Evolutionary conservation across 768 basidiomycete genomes (phyloP).

Genomic region (Termitomyces sp.): DNA sequence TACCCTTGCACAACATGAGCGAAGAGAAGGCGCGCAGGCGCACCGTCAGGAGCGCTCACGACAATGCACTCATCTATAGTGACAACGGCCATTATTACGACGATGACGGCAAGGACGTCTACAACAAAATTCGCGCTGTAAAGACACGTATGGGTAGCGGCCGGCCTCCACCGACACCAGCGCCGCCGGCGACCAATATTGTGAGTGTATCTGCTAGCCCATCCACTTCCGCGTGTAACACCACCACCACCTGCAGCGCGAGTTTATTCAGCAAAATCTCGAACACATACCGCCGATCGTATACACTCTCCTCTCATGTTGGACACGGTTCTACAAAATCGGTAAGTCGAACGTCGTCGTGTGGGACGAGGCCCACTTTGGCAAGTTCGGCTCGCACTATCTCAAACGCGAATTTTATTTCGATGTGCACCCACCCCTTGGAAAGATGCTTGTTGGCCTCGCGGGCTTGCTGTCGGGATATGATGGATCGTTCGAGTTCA

Average conservation of each 20-base stretch:
- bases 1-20: conserved; percentile 49
- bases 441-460: conserved; percentile 98
- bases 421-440: conserved; percentile 97
- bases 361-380: conserved; percentile 99
- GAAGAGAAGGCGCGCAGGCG: conserved; percentile 68
- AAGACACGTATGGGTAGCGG: conserved; percentile 50
- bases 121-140: conserved; percentile 41
- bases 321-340: conserved; percentile 93
- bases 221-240: conserved; percentile 18
- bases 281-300: conserved; percentile 75
- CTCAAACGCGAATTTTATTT: conserved; percentile 99
- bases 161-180: conserved; percentile 52
- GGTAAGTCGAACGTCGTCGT: conserved; percentile 83
- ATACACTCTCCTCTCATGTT: conserved; percentile 92
- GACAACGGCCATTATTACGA: conserved; percentile 32
- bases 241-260: conserved; percentile 42
- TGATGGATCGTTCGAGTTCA: conserved; percentile 89
- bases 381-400: conserved; percentile 98
- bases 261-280: conserved; percentile 76
- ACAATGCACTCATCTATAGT: conserved; percentile 14
- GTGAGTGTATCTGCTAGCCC: conserved; percentile 32
- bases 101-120: conserved; percentile 51
- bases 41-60: conserved; percentile 26
- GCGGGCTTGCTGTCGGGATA: conserved; percentile 91
- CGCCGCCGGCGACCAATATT: conserved; percentile 65